Evolutionary conservation across 345 rosid genomes (phyloP).

Genomic region (Eucalyptus urophylla): DNA sequence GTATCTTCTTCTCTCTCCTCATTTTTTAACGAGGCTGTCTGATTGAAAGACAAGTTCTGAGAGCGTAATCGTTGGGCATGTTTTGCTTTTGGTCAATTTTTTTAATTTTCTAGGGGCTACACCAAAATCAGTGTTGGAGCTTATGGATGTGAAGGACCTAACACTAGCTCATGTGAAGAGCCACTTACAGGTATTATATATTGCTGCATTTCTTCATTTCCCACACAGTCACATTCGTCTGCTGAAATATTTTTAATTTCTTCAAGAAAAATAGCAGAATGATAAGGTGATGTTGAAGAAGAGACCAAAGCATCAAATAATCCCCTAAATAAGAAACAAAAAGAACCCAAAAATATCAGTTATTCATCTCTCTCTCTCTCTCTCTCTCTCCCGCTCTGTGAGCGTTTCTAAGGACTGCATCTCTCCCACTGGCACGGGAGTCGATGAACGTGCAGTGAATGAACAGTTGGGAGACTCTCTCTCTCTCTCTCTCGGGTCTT

Average conservation of each 20-base stretch:
- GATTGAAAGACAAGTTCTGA: background rate
- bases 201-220: background rate
- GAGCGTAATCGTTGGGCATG: background rate
- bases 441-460: slow-evolving; percentile 19
- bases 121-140: slow-evolving; percentile 70
- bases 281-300: background rate
- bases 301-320: background rate
- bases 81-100: background rate
- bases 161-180: slow-evolving; percentile 79
- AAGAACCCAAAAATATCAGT: background rate
- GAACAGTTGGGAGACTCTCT: slow-evolving; percentile 1
- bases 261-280: background rate
- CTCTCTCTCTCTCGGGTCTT: background rate
- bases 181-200: slow-evolving; percentile 52
- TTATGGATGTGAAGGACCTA: slow-evolving; percentile 75
- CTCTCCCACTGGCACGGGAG: slow-evolving; percentile 15
- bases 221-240: background rate
- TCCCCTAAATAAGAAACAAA: background rate
- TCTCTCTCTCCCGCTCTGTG: background rate
- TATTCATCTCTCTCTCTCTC: background rate
- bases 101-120: slow-evolving; percentile 41
- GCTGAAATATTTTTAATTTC: background rate
- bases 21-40: background rate
- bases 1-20: background rate
- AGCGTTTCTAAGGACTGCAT: background rate